Conservation (phyloP, 352 stramenopile genomes). For the Pelagophyceae sp. region DNA sequence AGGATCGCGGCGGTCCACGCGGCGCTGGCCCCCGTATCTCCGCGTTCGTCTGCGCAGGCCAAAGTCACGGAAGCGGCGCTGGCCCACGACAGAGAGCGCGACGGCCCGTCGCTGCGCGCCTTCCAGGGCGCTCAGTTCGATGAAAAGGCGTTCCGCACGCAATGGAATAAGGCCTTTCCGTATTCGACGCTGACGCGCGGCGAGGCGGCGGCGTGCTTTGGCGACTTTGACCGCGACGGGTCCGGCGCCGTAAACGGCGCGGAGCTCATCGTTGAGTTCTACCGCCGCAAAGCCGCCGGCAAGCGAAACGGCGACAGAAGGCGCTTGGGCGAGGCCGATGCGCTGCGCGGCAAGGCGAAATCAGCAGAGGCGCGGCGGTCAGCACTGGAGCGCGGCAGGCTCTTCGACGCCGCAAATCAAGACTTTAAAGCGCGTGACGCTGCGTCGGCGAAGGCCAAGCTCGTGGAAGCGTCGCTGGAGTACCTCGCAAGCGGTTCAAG, state of each 20-base stretch:
- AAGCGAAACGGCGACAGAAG: not conserved
- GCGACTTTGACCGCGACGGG: not conserved
- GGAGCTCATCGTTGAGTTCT: not conserved
- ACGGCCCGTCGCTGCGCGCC: not conserved
- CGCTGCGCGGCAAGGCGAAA: not conserved
- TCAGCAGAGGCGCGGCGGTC: no score
- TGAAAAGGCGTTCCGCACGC: not conserved
- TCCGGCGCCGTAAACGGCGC: not conserved
- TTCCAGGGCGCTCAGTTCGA: not conserved
- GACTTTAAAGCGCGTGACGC: not conserved
- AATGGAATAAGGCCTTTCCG: conserved; percentile 12
- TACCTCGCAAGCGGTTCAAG: not conserved
- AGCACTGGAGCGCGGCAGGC: no score
- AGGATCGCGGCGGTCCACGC: no score
- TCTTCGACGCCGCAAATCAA: not conserved
- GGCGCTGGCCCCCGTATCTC: no score
- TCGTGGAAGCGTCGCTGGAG: not conserved
- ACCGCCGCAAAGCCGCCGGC: no score
- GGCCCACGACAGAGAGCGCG: not conserved
- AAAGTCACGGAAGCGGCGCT: not conserved
- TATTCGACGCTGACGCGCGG: not conserved
- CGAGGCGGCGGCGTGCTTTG: not conserved
- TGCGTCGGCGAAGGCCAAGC: not conserved
- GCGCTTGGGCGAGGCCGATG: not conserved
- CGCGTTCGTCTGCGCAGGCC: not conserved